Evolutionary conservation across 2,329 filamentous ascomycete genomes (phyloP).

Genomic region (Cytospora paraplurivora): DNA sequence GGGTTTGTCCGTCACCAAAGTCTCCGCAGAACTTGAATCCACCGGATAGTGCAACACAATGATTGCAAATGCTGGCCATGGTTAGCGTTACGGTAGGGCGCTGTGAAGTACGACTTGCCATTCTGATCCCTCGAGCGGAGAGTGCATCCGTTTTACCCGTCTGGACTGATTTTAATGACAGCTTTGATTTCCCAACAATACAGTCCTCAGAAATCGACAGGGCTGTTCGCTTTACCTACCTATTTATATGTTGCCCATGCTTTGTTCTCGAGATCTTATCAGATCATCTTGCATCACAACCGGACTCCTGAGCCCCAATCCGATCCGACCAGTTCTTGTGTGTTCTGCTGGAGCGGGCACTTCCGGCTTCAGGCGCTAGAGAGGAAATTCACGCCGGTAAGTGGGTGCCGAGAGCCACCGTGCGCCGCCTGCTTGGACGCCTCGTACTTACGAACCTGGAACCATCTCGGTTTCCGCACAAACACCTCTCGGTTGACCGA

Average conservation of each 20-base stretch:
- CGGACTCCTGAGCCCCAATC: background rate
- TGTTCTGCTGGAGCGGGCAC: no score
- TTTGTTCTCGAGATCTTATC: constrained; percentile 20
- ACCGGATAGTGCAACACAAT: background rate
- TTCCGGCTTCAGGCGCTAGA: constrained; percentile 12
- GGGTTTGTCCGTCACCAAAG: background rate
- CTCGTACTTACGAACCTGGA: constrained; percentile 26
- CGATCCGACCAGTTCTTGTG: no score
- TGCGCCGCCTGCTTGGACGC: constrained; percentile 14
- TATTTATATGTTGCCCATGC: background rate
- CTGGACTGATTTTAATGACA: constrained; percentile 16
- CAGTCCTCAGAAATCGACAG: constrained; percentile 10
- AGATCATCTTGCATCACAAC: constrained; percentile 20
- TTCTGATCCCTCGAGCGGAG: background rate
- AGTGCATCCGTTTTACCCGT: constrained; percentile 9
- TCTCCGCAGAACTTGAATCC: background rate
- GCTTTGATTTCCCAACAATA: constrained; percentile 5
- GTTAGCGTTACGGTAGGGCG: background rate
- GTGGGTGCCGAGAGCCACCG: constrained; percentile 19
- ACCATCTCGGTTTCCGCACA: constrained; percentile 27
- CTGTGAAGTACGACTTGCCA: background rate
- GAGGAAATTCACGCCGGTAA: background rate
- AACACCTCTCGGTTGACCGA: constrained; percentile 23
- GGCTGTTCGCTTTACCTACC: background rate
- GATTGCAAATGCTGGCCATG: background rate